Percentiles rank a stretch among this genome's conserved stretches.
phyloP scores from a whole-genome alignment of 331 rosid species.

The Rhamnella rubrinervis region DNA sequence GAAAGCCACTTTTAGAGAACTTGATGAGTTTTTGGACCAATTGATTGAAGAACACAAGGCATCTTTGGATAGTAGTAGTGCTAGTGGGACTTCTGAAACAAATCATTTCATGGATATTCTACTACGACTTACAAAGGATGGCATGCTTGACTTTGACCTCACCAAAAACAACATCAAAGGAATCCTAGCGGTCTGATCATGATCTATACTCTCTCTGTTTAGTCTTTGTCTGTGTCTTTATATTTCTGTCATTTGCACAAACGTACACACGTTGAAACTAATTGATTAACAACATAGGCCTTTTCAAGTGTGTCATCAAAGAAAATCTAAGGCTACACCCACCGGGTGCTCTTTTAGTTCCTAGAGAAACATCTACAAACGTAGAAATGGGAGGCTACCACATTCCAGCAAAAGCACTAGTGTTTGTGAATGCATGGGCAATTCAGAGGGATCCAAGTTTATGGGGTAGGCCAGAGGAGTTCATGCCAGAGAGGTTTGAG shows the following conservation, averaged over 20 bases:
- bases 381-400: conserved; percentile 34
- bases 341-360: conserved; percentile 23
- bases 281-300: too few relatives aligned
- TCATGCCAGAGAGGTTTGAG: conserved; percentile 52
- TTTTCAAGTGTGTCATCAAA: conserved; percentile 21
- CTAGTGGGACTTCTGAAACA: neutral
- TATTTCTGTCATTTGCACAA: too few relatives aligned
- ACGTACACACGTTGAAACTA: too few relatives aligned
- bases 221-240: too few relatives aligned
- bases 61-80: neutral
- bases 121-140: conserved; percentile 23
- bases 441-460: conserved; percentile 48
- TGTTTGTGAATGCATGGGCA: conserved; percentile 46
- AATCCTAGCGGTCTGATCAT: too few relatives aligned
- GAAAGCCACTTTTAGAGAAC: neutral
- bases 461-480: conserved; percentile 52
- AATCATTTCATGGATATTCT: conserved; percentile 15
- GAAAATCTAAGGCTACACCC: conserved; percentile 40
- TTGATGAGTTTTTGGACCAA: conserved; percentile 17
- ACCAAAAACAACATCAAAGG: conserved; percentile 28
- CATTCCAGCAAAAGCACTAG: conserved; percentile 43
- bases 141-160: conserved; percentile 9
- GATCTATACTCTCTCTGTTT: too few relatives aligned
- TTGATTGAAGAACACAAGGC: conserved; percentile 32
- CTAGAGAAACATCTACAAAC: conserved; percentile 22